Base-by-base conservation (phyloP, 306 rosid genomes). In the Fragaria nilgerrensis region DNA sequence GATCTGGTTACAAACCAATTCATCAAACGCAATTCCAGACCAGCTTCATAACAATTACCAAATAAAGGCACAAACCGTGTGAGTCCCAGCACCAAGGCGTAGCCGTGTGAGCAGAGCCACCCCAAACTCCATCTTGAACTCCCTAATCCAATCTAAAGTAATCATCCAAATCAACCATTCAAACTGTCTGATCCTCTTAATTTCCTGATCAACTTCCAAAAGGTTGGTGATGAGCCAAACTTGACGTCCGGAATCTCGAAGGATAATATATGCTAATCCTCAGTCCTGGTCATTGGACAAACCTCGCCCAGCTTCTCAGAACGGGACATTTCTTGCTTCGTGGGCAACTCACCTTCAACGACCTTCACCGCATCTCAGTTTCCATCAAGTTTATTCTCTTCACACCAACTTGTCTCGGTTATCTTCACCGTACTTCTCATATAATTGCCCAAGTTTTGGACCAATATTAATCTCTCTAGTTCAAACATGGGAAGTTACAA, bases 291-390 rank as follows among this genome's bases (percentile, higher is more conserved):
- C 73, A 63, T 52, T 19, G 58, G 23, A 6, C 58, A 59, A 72
- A 0, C 37, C 59, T 50, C 55, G n/a, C 29, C 29, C 52, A 79
- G 23, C 62, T 73, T 15, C 53, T n/a, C 16, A 36, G 45, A 15
- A 43, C 7, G 17, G 74, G 41, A 65, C 23, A 63, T 27, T 73
- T 66, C 34, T 29, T 29, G 34, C 70, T 5, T 79, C 41, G 49
- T 5, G 82, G 82, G 72, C 72, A 62, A 50, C 68, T 13, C 7
- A 13, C 14, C 49, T 64, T 64, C 48, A 37, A 23, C 11, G 9
- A 39, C 66, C 2, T 8, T 36, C 14, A 2, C n/a, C 43, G 12
- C 41, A 49, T 45, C 23, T 29, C 34, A 29, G 34, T 29, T 29
- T 29, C 34, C 34, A 29, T 29, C 34, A 29, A 29, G 34, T 29